Evolutionary conservation across 176 grass and related monocot genomes (phyloP), one percentile per base, ranked within the genome.

Genomic region (Carex pumila): DNA sequence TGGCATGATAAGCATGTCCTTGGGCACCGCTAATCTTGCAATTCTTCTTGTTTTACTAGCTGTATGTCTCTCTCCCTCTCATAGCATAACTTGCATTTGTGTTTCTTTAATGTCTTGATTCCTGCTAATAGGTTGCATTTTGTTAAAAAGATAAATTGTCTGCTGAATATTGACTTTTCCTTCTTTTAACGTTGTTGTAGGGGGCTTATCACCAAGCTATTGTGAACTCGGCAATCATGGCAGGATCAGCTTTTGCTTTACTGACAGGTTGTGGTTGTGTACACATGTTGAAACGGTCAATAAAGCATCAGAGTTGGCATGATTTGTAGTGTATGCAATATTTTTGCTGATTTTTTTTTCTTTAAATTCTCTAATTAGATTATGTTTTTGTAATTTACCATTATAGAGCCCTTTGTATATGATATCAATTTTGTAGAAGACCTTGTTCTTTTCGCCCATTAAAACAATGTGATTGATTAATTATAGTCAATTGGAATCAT

Each of bases 1-100:
- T 17, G 96, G 96, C 80, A 99, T 99, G 96, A 94, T 99, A 88
- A 92, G 89, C 59, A 91, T 92, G 67, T 99, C 91, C 1, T 25
- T 92, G 37, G 89, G 86, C 13, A 79, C 91, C 12, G 80, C 93
- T 86, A 94, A 95, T 94, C 81, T 78, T 9, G 71, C 78, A 36
- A 81, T 90, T 57, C 82, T 94, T 45, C 5, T 98, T 72, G 77
- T 95, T 81, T 45, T 95, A 25, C 52, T 95, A 58, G 82, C 91
- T 83, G 96, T 94, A 84, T 3, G n/a, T 32, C 39, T 80, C 12
- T 63, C 32, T 80, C 54, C 1, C 12, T 14, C 5, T 9, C 47
- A 17, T 18, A 67, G 29, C 25, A 57, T 70, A 18, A 63, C 18
- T 37, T 71, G 4, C 8, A 66, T 22, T 61, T 52, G 8, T 43